A percentile compares a stretch with the other conserved stretches of the same genome.
Evolutionary conservation across 2,329 filamentous ascomycete species (phyloP).

Genomic region (Diplodia mutila): DNA sequence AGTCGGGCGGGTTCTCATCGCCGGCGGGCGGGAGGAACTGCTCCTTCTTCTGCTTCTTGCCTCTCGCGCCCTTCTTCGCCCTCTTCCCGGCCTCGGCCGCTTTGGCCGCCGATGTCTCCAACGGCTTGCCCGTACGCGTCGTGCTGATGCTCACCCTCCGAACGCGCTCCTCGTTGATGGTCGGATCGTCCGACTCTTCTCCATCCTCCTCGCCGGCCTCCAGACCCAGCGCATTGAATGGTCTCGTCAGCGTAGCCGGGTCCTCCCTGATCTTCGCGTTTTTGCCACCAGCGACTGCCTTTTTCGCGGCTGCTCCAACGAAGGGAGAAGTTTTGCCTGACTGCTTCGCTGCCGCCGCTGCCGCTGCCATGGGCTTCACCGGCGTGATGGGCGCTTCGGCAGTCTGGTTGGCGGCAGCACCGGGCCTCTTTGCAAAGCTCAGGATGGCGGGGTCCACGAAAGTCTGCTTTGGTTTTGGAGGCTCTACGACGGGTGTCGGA

Average conservation of each 20-base stretch:
- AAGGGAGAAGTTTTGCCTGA: slow-evolving; percentile 45
- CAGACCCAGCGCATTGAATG: slow-evolving; percentile 46
- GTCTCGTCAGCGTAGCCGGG: slow-evolving; percentile 44
- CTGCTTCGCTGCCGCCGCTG: slow-evolving; percentile 36
- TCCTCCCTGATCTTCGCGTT: slow-evolving; percentile 38
- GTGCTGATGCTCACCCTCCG: slow-evolving; percentile 45
- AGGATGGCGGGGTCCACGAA: slow-evolving; percentile 86
- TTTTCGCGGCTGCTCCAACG: slow-evolving; percentile 36
- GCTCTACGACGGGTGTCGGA: slow-evolving; percentile 21
- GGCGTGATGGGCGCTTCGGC: slow-evolving; percentile 48
- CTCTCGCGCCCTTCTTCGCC: slow-evolving; percentile 50
- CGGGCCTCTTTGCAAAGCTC: slow-evolving; percentile 59
- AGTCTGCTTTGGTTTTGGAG: slow-evolving; percentile 40
- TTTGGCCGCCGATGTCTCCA: slow-evolving; percentile 38
- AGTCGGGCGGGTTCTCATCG: slow-evolving; percentile 36
- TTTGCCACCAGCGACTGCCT: slow-evolving; percentile 32
- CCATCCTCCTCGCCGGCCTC: slow-evolving; percentile 40
- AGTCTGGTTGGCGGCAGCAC: neutral
- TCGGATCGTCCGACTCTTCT: slow-evolving; percentile 41
- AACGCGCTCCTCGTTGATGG: slow-evolving; percentile 32
- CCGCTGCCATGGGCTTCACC: slow-evolving; percentile 45
- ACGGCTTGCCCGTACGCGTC: slow-evolving; percentile 46
- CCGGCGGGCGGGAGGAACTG: slow-evolving; percentile 33
- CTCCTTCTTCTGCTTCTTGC: slow-evolving; percentile 47
- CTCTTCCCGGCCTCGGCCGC: slow-evolving; percentile 48